These are phyloP conservation scores for Solanum chacoense DNA, from an alignment of 305 asterid species.

Conservation along the genomic window DNA sequence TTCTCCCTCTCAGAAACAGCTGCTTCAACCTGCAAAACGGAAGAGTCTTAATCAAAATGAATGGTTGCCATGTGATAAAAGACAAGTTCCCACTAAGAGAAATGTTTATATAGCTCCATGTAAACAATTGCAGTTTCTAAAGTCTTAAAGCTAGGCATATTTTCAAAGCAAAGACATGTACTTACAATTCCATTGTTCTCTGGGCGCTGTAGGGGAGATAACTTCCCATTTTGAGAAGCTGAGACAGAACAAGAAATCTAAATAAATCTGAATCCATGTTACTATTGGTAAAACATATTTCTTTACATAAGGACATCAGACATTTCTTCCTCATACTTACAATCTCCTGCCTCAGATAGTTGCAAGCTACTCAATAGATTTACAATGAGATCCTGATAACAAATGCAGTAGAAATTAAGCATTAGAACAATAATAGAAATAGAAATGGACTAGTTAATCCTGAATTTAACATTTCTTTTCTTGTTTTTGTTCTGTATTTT, in stretches of 20 bases:
- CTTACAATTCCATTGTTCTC: slow-evolving; percentile 92
- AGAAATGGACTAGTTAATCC: not conserved
- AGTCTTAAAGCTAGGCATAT: not conserved
- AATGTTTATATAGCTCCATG: not conserved
- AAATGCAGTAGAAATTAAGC: not conserved
- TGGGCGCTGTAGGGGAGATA: slow-evolving; percentile 66
- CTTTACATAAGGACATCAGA: not conserved
- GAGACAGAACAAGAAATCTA: slow-evolving; percentile 20
- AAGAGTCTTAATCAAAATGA: not conserved
- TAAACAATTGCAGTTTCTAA: not conserved
- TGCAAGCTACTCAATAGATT: slow-evolving; percentile 83
- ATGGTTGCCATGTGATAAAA: not conserved
- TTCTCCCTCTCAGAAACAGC: slow-evolving; percentile 77
- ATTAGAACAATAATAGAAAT: not conserved
- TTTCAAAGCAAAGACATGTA: slow-evolving; percentile 1
- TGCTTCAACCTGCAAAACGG: slow-evolving; percentile 45
- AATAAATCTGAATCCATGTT: slow-evolving; percentile 3
- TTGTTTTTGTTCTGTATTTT: not conserved
- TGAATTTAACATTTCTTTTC: not conserved
- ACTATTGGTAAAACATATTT: slow-evolving; percentile 4
- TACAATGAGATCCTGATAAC: slow-evolving; percentile 72
- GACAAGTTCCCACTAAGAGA: not conserved
- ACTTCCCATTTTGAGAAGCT: slow-evolving; percentile 84
- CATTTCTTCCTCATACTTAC: slow-evolving; percentile 31
- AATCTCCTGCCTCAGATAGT: slow-evolving; percentile 62